Evolutionary conservation across 2,329 filamentous ascomycete species (phyloP), one percentile per base, ranked within the genome.

Genomic region (Orbilia oligospora): DNA sequence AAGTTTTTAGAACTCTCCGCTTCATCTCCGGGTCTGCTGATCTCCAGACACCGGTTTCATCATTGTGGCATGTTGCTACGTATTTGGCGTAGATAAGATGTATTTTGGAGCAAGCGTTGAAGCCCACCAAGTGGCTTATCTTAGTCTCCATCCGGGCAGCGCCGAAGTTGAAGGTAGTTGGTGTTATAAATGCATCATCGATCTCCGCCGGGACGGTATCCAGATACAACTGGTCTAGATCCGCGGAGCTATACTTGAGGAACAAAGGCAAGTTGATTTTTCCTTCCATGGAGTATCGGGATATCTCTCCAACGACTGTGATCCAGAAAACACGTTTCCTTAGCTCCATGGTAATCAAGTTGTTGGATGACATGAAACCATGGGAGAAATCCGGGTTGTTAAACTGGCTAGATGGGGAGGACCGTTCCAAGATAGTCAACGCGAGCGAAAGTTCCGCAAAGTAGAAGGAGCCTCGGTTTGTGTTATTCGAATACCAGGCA

Each of bases 241-340:
- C 76, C 14, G 69, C 27, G 48, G 76, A 75, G 18, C 41, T 79
- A 71, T 79, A 79, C 22, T 70, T 75, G 14, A 79, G 65, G 44
- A 79, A 75, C n/a, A 79, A 56, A 33, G 69, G 70, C 30, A 75
- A 41, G 38, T 75, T 79, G 36, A 72, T 75, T 63, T 73, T 73
- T 20, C 76, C 76, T 73, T 73, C 76, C 71, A 79, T 73, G 18
- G 76, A 79, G 46, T 79, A 79, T 4, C 69, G 69, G 49, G 76
- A 79, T 61, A 73, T 79, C 65, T 79, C 76, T 71, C 76, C 76
- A 66, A 79, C 76, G 8, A 79, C 58, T 16, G 70, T 73, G 38
- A 79, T 73, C 76, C 76, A 79, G 49, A 79, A 79, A 27, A 79
- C 66, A 33, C 76, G 76, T 33, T 79, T 79, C 44, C 76, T 66